Percentiles rank a stretch among this genome's conserved stretches.
Conservation (phyloP, 176 grass and related monocot species). For the Oropetium thomaeum region DNA sequence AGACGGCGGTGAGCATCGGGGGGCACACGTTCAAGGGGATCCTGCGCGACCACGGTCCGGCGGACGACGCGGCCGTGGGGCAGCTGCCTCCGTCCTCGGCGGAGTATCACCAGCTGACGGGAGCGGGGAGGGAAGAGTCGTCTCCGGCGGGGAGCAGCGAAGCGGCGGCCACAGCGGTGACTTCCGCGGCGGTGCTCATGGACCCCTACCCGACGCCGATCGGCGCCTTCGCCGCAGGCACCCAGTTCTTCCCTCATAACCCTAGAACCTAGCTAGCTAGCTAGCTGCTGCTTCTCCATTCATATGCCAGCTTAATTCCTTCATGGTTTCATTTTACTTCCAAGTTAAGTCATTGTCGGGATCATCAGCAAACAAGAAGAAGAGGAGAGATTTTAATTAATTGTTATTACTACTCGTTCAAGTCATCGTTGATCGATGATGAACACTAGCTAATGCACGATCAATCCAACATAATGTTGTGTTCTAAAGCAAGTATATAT, state of each 20-base stretch:
- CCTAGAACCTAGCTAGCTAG: conserved; percentile 62
- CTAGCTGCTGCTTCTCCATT: conserved; percentile 28
- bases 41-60: conserved; percentile 79
- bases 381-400: conserved; percentile 17
- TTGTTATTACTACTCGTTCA: conserved; percentile 9
- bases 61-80: conserved; percentile 33
- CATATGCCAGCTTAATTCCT: conserved; percentile 39
- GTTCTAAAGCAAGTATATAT: conserved; percentile 36
- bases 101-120: conserved; percentile 57
- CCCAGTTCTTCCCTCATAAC: conserved; percentile 99
- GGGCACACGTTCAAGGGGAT: conserved; percentile 97
- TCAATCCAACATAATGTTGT: conserved; percentile 28
- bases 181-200: conserved; percentile 64
- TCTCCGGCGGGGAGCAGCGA: conserved; percentile 64
- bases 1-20: conserved; percentile 88
- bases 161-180: conserved; percentile 27
- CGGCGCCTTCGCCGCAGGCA: conserved; percentile 84
- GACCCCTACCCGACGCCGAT: conserved; percentile 96
- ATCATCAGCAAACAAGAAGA: conserved; percentile 26
- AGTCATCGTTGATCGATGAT: conserved; percentile 22
- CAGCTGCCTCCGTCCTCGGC: conserved; percentile 40
- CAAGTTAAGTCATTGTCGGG: conserved; percentile 10
- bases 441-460: conserved; percentile 33
- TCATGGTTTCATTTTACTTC: conserved; percentile 44
- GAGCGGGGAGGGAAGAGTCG: conserved; percentile 47